Percentiles rank a stretch among this genome's conserved stretches.
These are phyloP conservation scores for Xylogone sp. DNA, from an alignment of 2,329 filamentous ascomycete species.

Conservation along the genomic window DNA sequence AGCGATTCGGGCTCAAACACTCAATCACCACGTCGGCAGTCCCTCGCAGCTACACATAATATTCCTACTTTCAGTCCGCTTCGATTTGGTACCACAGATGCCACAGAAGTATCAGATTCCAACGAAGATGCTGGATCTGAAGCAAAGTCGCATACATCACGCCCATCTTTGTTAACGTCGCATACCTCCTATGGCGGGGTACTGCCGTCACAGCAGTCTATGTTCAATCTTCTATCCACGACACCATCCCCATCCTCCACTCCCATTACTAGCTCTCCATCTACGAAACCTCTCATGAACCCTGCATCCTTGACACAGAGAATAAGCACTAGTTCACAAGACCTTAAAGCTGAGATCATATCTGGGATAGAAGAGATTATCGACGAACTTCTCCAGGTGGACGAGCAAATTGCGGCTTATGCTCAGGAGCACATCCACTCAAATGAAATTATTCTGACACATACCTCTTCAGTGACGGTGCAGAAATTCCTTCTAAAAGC, in stretches of 20 bases:
- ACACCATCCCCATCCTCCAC: slow-evolving; percentile 51
- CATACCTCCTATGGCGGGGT: slow-evolving; percentile 62
- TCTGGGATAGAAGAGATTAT: slow-evolving; percentile 94
- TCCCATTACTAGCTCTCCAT: slow-evolving; percentile 46
- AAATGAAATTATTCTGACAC: slow-evolving; percentile 86
- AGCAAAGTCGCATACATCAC: slow-evolving; percentile 24
- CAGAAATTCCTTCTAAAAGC: slow-evolving; percentile 87
- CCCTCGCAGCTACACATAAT: slow-evolving; percentile 9
- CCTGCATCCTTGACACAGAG: slow-evolving; percentile 22
- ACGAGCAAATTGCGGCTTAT: slow-evolving; percentile 86
- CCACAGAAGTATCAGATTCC: slow-evolving; percentile 12
- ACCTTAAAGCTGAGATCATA: slow-evolving; percentile 85
- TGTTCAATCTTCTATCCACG: slow-evolving; percentile 84
- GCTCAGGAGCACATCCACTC: slow-evolving; percentile 91
- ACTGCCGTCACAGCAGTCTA: slow-evolving; percentile 60
- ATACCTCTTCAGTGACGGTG: slow-evolving; percentile 81
- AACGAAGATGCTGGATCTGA: slow-evolving; percentile 21
- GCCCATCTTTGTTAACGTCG: slow-evolving; percentile 60
- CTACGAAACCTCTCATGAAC: slow-evolving; percentile 28
- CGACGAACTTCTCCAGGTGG: slow-evolving; percentile 88
- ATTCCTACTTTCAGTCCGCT: slow-evolving; percentile 18
- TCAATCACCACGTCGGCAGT: slow-evolving; percentile 23
- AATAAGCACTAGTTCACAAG: slow-evolving; percentile 40
- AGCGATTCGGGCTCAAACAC: slow-evolving; percentile 27
- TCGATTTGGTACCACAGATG: slow-evolving; percentile 22